Conservation (phyloP, 2,329 filamentous ascomycete species). For the Trichoderma koningiopsis region DNA sequence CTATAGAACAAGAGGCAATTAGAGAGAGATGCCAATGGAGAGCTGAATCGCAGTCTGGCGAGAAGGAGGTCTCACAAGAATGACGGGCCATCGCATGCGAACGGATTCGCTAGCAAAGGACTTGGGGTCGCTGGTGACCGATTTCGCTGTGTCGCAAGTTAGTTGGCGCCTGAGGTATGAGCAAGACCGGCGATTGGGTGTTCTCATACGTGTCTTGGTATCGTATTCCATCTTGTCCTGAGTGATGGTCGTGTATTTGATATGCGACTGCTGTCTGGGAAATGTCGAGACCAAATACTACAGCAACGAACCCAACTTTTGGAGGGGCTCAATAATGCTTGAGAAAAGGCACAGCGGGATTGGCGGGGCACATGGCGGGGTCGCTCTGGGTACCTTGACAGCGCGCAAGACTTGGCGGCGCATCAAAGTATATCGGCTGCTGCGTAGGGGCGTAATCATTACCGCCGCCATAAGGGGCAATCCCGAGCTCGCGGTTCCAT, state of each 20-base stretch:
- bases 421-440: not conserved
- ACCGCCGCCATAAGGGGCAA: constrained; percentile 19
- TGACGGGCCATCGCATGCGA: constrained; percentile 87
- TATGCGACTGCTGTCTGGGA: not conserved
- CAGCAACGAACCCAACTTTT: not conserved
- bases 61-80: constrained; percentile 64
- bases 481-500: constrained; percentile 16
- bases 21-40: not conserved
- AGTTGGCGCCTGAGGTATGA: not conserved
- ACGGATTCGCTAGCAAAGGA: constrained; percentile 89
- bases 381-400: not conserved
- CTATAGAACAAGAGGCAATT: constrained; percentile 44
- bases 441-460: not conserved
- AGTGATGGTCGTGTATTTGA: not conserved
- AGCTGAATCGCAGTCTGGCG: not conserved
- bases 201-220: constrained; percentile 65
- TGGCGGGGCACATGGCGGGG: constrained; percentile 23
- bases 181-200: constrained; percentile 14
- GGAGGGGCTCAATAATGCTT: constrained; percentile 3
- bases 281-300: not conserved
- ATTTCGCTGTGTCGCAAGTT: constrained; percentile 63
- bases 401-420: not conserved
- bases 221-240: constrained; percentile 67
- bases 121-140: constrained; percentile 75
- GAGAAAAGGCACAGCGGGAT: constrained; percentile 11